Conservation (phyloP, 2,329 filamentous ascomycete genomes). For the Xylariomycetidae sp. region DNA sequence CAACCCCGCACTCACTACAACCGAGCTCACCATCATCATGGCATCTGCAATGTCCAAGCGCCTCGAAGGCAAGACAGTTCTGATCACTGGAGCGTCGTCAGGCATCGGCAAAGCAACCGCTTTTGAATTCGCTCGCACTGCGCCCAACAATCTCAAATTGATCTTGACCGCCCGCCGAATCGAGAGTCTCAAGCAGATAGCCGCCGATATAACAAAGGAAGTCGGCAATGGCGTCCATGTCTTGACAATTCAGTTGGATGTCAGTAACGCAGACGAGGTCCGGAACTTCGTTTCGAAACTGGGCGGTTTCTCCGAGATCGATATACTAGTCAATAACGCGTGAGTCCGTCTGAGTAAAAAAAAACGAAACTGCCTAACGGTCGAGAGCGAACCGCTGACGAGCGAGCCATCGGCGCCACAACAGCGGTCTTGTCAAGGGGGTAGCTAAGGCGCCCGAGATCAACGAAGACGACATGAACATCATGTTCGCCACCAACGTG, state of each 20-base stretch:
- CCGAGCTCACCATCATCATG: too few relatives aligned
- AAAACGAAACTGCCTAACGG: not conserved
- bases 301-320: slow-evolving; percentile 76
- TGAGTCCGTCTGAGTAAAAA: slow-evolving; percentile 41
- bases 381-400: not conserved
- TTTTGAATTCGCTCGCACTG: slow-evolving; percentile 87
- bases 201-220: slow-evolving; percentile 69
- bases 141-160: slow-evolving; percentile 73
- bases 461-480: slow-evolving; percentile 70
- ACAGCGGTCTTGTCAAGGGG: slow-evolving; percentile 81
- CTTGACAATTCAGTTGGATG: slow-evolving; percentile 77
- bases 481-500: slow-evolving; percentile 93
- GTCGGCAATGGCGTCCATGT: slow-evolving; percentile 78
- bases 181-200: slow-evolving; percentile 72
- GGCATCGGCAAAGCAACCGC: slow-evolving; percentile 83
- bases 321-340: slow-evolving; percentile 96
- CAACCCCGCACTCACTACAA: too few relatives aligned
- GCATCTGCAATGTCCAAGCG: slow-evolving; percentile 65
- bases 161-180: slow-evolving; percentile 84
- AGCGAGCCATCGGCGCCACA: not conserved
- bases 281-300: slow-evolving; percentile 65
- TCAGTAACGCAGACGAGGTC: slow-evolving; percentile 75
- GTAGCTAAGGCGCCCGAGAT: slow-evolving; percentile 84
- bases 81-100: slow-evolving; percentile 88
- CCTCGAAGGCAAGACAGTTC: slow-evolving; percentile 86